A percentile compares a stretch with the other conserved stretches of the same genome.
phyloP scores from a whole-genome alignment of 805 yeast species.

The Candida chauliodis region DNA sequence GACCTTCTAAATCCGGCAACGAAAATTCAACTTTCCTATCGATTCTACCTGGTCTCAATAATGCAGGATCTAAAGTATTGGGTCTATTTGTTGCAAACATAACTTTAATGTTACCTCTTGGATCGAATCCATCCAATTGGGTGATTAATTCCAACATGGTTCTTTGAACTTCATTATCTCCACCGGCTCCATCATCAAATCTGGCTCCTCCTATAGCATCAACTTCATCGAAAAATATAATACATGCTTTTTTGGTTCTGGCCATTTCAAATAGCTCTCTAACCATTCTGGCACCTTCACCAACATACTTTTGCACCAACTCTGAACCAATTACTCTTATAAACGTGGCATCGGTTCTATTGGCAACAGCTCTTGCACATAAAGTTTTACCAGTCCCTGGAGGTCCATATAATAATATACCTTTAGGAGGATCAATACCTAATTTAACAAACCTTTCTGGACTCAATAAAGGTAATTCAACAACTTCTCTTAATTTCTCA shows the following conservation, averaged over 20 bases:
- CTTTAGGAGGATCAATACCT: constrained; percentile 99
- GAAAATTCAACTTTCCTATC: constrained; percentile 98
- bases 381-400: constrained; percentile 99
- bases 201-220: constrained; percentile 99
- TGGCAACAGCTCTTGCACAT: constrained; percentile 98
- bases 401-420: constrained; percentile 93
- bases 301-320: constrained; percentile 96
- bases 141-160: constrained; percentile 98
- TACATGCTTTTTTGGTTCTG: constrained; percentile 95
- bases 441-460: constrained; percentile 96
- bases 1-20: constrained; percentile 93
- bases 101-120: constrained; percentile 97
- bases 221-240: constrained; percentile 95
- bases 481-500: constrained; percentile 94
- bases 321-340: constrained; percentile 98
- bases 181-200: constrained; percentile 99
- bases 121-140: constrained; percentile 97
- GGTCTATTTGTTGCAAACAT: constrained; percentile 99
- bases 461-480: constrained; percentile 85
- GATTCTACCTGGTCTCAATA: constrained; percentile 97
- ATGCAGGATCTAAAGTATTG: constrained; percentile 95
- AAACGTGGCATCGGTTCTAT: constrained; percentile 98
- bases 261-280: constrained; percentile 99
- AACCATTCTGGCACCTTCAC: constrained; percentile 99
- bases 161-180: constrained; percentile 98